Percentiles rank a stretch among this genome's conserved stretches.
These are phyloP conservation scores for Chernovozyma sophiae-reginae DNA, from an alignment of 1,139 yeast species.

Conservation along the genomic window DNA sequence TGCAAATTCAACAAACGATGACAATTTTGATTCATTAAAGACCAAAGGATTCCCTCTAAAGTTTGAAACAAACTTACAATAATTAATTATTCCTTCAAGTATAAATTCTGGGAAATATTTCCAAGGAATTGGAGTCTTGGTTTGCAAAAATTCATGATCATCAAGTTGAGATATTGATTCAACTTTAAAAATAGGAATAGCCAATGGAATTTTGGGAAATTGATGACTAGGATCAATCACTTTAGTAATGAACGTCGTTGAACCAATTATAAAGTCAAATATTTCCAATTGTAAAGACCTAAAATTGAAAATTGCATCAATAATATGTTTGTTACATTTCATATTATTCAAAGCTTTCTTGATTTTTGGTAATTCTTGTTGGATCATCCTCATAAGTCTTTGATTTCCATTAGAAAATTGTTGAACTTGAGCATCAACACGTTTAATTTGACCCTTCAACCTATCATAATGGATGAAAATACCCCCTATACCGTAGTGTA, in stretches of 20 bases:
- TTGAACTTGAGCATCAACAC: conserved; percentile 48
- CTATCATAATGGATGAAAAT: conserved; percentile 55
- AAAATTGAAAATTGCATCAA: conserved; percentile 57
- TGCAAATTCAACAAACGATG: conserved; percentile 66
- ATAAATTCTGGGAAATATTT: conserved; percentile 82
- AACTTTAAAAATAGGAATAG: conserved; percentile 65
- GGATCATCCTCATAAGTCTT: conserved; percentile 27
- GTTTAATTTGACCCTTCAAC: conserved; percentile 48
- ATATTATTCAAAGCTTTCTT: conserved; percentile 35
- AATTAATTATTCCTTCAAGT: conserved; percentile 78
- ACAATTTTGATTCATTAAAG: conserved; percentile 45
- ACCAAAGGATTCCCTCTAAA: conserved; percentile 59
- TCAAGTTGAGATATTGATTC: conserved; percentile 48
- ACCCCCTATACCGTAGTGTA: conserved; percentile 91
- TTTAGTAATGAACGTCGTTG: conserved; percentile 66
- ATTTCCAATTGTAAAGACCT: conserved; percentile 57
- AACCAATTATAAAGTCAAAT: conserved; percentile 74
- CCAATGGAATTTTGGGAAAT: conserved; percentile 54
- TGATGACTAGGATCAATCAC: conserved; percentile 67
- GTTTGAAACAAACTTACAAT: conserved; percentile 61
- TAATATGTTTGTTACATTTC: conserved; percentile 47
- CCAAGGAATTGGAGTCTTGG: conserved; percentile 71
- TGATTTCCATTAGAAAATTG: conserved; percentile 27
- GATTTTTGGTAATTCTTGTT: conserved; percentile 41
- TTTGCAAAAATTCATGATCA: conserved; percentile 62